A percentile compares a stretch with the other conserved stretches of the same genome.
phyloP scores from a whole-genome alignment of 2,329 filamentous ascomycete genomes.

The Ascochyta lentis region DNA sequence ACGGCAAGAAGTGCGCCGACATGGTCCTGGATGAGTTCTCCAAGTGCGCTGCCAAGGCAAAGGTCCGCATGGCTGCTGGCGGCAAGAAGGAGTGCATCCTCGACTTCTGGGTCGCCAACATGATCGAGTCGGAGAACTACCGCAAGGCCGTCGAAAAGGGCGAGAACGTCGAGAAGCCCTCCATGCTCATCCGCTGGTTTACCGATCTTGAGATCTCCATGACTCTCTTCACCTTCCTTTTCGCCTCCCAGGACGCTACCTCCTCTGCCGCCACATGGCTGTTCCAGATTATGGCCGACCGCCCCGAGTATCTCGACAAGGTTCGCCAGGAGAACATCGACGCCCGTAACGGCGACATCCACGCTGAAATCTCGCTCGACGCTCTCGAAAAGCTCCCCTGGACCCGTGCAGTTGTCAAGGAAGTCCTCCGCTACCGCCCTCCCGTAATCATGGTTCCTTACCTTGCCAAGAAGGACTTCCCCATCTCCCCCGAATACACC shows the following conservation, averaged over 20 bases:
- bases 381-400: conserved; percentile 88
- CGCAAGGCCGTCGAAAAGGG: conserved; percentile 78
- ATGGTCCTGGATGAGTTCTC: conserved; percentile 89
- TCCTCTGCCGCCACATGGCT: conserved; percentile 93
- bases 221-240: conserved; percentile 95
- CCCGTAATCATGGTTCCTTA: conserved; percentile 98
- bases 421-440: conserved; percentile 78
- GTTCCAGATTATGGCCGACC: conserved; percentile 92
- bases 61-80: conserved; percentile 87
- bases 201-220: conserved; percentile 89
- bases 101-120: conserved; percentile 84
- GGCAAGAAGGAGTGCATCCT: conserved; percentile 90
- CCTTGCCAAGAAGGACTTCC: conserved; percentile 92
- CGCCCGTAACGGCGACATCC: conserved; percentile 75
- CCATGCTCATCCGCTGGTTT: conserved; percentile 83
- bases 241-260: conserved; percentile 96
- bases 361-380: conserved; percentile 77
- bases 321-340: conserved; percentile 89
- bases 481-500: conserved; percentile 86
- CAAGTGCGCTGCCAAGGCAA: conserved; percentile 91
- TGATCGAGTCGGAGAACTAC: conserved; percentile 85
- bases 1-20: conserved; percentile 93
- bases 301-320: conserved; percentile 88
- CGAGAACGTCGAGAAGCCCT: conserved; percentile 73
- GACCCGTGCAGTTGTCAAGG: conserved; percentile 85